Conservation (phyloP, 371 early-diverging fungal species). For the Lichtheimia corymbifera region DNA sequence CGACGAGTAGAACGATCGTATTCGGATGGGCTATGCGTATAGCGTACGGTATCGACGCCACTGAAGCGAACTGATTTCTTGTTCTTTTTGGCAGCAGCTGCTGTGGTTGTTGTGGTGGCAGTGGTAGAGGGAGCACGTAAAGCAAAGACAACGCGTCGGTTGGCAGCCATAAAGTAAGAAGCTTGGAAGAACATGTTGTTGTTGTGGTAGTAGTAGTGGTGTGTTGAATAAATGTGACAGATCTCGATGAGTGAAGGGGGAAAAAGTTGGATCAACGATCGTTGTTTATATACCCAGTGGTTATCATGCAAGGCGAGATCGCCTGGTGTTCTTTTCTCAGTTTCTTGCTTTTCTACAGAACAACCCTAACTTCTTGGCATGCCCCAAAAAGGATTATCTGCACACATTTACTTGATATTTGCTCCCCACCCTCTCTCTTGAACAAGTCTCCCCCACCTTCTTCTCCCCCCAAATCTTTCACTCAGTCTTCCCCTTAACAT, state of each 20-base stretch:
- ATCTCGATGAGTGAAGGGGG: neutral
- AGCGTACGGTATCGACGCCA: conserved; percentile 2
- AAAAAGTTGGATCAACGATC: conserved; percentile 1
- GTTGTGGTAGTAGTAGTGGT: neutral
- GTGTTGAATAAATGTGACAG: neutral
- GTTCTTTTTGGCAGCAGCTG: conserved; percentile 5
- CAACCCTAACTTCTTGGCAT: conserved; percentile 11
- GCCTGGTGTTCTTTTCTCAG: neutral
- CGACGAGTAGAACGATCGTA: conserved; percentile 19
- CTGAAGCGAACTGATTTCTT: conserved; percentile 18
- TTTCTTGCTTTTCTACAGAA: conserved; percentile 3
- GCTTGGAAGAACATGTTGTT: conserved; percentile 9
- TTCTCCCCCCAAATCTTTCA: no score
- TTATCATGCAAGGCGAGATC: neutral
- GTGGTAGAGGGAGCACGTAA: neutral
- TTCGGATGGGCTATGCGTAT: conserved; percentile 17
- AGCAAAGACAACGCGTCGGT: neutral
- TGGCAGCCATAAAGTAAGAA: conserved; percentile 6
- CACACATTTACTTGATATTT: neutral
- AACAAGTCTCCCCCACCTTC: neutral
- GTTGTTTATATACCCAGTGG: neutral
- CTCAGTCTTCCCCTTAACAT: conserved; percentile 1
- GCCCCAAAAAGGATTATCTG: neutral
- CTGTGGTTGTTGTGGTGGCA: conserved; percentile 2
- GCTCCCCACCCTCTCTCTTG: neutral